These are phyloP conservation scores for Ogataea corticis DNA, from an alignment of 805 yeast species.

Conservation along the genomic window DNA sequence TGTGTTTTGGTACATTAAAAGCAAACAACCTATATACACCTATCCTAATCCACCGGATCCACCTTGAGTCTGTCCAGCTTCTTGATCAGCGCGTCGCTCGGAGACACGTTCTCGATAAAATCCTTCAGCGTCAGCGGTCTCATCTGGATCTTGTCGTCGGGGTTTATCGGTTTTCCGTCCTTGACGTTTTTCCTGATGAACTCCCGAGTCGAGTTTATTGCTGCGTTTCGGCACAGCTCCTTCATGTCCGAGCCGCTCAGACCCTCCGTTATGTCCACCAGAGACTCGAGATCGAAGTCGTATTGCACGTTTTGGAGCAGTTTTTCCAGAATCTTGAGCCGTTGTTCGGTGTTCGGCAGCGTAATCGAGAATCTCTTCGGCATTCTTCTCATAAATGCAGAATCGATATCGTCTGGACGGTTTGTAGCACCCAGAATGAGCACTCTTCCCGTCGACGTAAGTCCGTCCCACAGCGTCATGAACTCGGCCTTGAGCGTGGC, in stretches of 20 bases:
- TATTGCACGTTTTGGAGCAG: constrained; percentile 64
- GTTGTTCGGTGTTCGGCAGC: constrained; percentile 67
- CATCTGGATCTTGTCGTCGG: constrained; percentile 41
- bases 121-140: constrained; percentile 68
- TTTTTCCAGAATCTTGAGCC: constrained; percentile 68
- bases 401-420: constrained; percentile 86
- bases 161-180: constrained; percentile 39
- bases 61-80: constrained; percentile 19
- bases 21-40: background rate
- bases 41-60: constrained; percentile 23
- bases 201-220: constrained; percentile 84
- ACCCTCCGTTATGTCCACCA: constrained; percentile 69
- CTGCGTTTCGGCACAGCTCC: constrained; percentile 92
- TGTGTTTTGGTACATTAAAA: constrained; percentile 18
- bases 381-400: constrained; percentile 88
- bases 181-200: constrained; percentile 60
- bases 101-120: constrained; percentile 46
- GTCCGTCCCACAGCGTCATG: constrained; percentile 97
- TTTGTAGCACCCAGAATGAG: constrained; percentile 94
- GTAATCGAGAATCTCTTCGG: constrained; percentile 85
- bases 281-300: constrained; percentile 62
- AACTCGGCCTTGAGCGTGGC: constrained; percentile 94
- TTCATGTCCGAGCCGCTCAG: constrained; percentile 89
- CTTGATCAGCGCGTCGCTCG: constrained; percentile 29
- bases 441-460: constrained; percentile 71